Percentiles rank a stretch among this genome's conserved stretches.
phyloP scores from a whole-genome alignment of 345 rosid genomes.

The Moringa oleifera region DNA sequence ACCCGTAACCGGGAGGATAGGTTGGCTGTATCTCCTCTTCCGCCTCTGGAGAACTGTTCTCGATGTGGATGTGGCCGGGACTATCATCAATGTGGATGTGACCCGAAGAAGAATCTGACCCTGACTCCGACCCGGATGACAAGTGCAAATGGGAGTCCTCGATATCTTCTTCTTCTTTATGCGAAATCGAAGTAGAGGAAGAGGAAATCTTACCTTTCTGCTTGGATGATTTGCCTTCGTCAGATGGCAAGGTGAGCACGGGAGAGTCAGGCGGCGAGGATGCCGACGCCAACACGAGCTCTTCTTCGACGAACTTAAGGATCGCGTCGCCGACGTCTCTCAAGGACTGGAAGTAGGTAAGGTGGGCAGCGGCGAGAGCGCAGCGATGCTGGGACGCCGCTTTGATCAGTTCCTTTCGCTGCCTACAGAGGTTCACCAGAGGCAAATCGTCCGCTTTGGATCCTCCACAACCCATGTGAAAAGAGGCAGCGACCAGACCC shows the following conservation, averaged over 20 bases:
- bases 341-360: slow-evolving; percentile 64
- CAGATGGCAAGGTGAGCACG: slow-evolving; percentile 74
- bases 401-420: slow-evolving; percentile 63
- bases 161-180: slow-evolving; percentile 32
- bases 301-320: slow-evolving; percentile 75
- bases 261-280: slow-evolving; percentile 51
- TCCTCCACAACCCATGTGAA: slow-evolving; percentile 83
- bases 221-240: slow-evolving; percentile 42
- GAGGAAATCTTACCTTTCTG: slow-evolving; percentile 28
- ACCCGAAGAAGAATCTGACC: slow-evolving; percentile 35
- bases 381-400: slow-evolving; percentile 67
- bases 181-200: slow-evolving; percentile 61
- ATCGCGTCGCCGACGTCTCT: slow-evolving; percentile 74
- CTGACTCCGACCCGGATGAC: slow-evolving; percentile 43
- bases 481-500: too few relatives aligned
- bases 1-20: slow-evolving; percentile 17
- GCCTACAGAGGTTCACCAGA: slow-evolving; percentile 68
- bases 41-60: background rate
- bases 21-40: slow-evolving; percentile 17
- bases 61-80: slow-evolving; percentile 34
- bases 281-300: slow-evolving; percentile 43
- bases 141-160: slow-evolving; percentile 61
- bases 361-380: slow-evolving; percentile 89
- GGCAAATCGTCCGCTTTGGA: slow-evolving; percentile 80
- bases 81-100: slow-evolving; percentile 44